Percentiles rank a stretch among this genome's conserved stretches.
Evolutionary conservation across 257 asterid genomes (phyloP).

Genomic region (Salvia hispanica): DNA sequence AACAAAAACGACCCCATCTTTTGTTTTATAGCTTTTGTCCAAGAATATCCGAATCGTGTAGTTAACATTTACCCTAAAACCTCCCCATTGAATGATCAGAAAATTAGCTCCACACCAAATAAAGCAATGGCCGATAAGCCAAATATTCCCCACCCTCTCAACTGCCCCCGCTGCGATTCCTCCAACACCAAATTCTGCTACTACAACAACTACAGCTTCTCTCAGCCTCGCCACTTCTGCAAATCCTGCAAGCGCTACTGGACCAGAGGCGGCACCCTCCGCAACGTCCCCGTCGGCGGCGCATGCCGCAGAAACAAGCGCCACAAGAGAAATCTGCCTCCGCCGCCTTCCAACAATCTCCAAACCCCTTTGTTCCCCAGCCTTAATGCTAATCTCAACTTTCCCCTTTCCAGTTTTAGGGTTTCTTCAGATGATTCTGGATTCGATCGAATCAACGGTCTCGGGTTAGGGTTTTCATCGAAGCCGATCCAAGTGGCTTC

Average conservation of each 20-base stretch:
- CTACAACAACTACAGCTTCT: constrained; percentile 64
- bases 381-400: constrained; percentile 33
- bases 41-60: constrained; percentile 58
- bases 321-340: constrained; percentile 39
- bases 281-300: constrained; percentile 70
- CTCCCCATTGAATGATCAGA: constrained; percentile 43
- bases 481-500: constrained; percentile 33
- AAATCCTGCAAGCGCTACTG: constrained; percentile 68
- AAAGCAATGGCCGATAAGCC: constrained; percentile 38
- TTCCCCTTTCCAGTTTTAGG: constrained; percentile 45
- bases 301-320: constrained; percentile 60
- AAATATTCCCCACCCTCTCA: constrained; percentile 38
- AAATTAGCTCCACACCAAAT: constrained; percentile 32
- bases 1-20: constrained; percentile 51
- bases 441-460: constrained; percentile 37
- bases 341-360: constrained; percentile 26
- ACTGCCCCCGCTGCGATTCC: constrained; percentile 68
- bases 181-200: constrained; percentile 62
- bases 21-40: constrained; percentile 85
- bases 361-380: constrained; percentile 36
- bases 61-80: constrained; percentile 51
- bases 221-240: constrained; percentile 69
- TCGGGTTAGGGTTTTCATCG: constrained; percentile 56
- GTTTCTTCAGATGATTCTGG: constrained; percentile 27
- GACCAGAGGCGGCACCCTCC: constrained; percentile 64